These are phyloP conservation scores for Leccinum pellstonianum DNA, from an alignment of 768 basidiomycete genomes.

Conservation along the genomic window DNA sequence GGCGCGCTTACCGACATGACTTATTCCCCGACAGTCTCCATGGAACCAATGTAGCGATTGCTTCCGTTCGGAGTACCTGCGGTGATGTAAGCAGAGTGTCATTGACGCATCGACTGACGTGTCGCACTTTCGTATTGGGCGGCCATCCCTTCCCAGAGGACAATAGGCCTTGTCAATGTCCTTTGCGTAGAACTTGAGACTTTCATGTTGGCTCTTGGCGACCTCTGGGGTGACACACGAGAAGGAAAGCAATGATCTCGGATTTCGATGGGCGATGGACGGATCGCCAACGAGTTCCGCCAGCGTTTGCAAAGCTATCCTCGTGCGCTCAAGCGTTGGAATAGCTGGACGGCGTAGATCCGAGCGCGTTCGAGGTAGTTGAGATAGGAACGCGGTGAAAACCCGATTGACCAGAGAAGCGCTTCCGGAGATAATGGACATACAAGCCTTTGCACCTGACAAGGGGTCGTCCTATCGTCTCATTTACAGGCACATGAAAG, in stretches of 20 bases:
- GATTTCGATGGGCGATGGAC: constrained; percentile 48
- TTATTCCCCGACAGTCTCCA: constrained; percentile 52
- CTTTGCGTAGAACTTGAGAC: constrained; percentile 45
- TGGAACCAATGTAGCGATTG: constrained; percentile 61
- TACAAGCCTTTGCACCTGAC: constrained; percentile 52
- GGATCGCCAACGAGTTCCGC: constrained; percentile 50
- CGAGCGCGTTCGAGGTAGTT: constrained; percentile 50
- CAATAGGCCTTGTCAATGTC: constrained; percentile 49
- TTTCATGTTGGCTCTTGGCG: constrained; percentile 50
- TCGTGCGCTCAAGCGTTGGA: constrained; percentile 49
- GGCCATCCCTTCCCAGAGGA: constrained; percentile 56
- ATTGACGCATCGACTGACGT: background rate
- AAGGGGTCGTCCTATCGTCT: constrained; percentile 1
- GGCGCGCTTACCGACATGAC: constrained; percentile 47
- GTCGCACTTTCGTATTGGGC: constrained; percentile 60
- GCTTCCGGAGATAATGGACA: constrained; percentile 54
- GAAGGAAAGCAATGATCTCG: constrained; percentile 65
- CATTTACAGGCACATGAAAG: background rate
- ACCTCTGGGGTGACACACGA: constrained; percentile 56
- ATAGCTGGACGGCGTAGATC: constrained; percentile 41
- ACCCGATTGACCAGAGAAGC: constrained; percentile 65
- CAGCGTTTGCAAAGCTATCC: constrained; percentile 50
- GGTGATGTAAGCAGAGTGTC: constrained; percentile 2
- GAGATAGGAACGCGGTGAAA: constrained; percentile 58
- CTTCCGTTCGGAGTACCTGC: constrained; percentile 58